phyloP scores from a whole-genome alignment of 768 basidiomycete genomes.

The Mrakia gelida region DNA sequence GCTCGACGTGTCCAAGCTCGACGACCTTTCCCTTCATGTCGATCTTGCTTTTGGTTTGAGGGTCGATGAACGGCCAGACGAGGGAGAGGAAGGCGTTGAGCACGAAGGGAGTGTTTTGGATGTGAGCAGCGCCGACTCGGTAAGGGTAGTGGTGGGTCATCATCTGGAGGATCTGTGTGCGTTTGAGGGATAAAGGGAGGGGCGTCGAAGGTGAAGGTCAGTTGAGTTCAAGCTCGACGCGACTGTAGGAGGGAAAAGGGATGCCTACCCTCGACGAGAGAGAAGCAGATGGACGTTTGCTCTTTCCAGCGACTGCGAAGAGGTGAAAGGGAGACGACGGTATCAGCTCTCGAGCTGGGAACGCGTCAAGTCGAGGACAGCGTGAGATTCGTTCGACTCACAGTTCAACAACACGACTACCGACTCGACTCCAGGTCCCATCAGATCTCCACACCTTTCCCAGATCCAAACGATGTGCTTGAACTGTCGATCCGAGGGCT shows the following conservation, averaged over 20 bases:
- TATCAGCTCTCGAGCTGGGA: not conserved
- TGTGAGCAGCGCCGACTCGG: slow-evolving; percentile 13
- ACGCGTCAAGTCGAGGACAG: not conserved
- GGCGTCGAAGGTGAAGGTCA: not conserved
- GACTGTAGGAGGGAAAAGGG: not conserved
- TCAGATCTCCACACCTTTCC: slow-evolving; percentile 15
- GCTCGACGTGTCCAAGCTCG: not conserved
- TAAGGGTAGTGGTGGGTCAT: slow-evolving; percentile 24
- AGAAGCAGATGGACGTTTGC: slow-evolving; percentile 20
- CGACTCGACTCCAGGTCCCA: slow-evolving; percentile 18
- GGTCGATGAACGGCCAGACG: slow-evolving; percentile 22
- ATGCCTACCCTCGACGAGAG: not conserved
- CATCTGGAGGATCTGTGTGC: slow-evolving; percentile 19
- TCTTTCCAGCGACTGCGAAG: slow-evolving; percentile 19
- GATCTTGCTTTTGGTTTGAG: slow-evolving; percentile 1
- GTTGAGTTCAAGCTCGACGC: not conserved
- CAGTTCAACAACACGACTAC: slow-evolving; percentile 16
- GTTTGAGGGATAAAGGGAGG: not conserved
- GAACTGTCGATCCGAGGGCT: slow-evolving; percentile 19
- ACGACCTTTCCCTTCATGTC: slow-evolving; percentile 22
- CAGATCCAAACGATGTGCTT: slow-evolving; percentile 23
- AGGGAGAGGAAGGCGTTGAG: slow-evolving; percentile 21
- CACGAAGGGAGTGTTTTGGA: slow-evolving; percentile 24
- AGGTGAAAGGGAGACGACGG: too few species aligned
- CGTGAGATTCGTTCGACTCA: not conserved